A percentile compares a stretch with the other conserved stretches of the same genome.
Evolutionary conservation across 495 filamentous ascomycete genomes (phyloP).

Genomic region (Penicillium chermesinum): DNA sequence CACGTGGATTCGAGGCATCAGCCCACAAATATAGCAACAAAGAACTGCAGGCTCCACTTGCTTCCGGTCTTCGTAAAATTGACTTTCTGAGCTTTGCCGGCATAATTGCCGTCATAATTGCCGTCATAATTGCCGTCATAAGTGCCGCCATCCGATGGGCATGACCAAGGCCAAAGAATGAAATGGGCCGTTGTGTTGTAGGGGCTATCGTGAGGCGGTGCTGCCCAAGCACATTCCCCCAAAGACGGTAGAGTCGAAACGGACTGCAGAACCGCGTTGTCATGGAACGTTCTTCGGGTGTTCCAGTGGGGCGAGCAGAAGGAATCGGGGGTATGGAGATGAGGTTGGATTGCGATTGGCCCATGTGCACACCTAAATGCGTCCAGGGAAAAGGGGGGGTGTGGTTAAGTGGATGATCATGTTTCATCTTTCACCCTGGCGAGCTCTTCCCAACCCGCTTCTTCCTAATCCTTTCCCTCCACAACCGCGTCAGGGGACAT

Average conservation of each 20-base stretch:
- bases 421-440: constrained; percentile 18
- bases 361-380: too few species aligned
- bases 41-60: neutral
- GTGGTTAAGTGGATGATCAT: constrained; percentile 17
- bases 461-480: constrained; percentile 1
- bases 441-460: constrained; percentile 28
- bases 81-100: too few species aligned
- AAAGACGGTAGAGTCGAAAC: neutral
- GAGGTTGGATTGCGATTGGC: too few species aligned
- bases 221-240: neutral
- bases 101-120: too few species aligned
- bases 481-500: neutral
- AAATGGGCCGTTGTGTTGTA: too few species aligned
- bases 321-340: neutral
- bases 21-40: neutral
- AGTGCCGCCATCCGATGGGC: too few species aligned
- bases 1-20: neutral
- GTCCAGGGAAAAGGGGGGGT: too few species aligned
- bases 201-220: neutral
- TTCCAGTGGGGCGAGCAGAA: constrained; percentile 20
- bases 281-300: constrained; percentile 18
- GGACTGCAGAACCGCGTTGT: neutral
- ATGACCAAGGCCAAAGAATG: too few species aligned
- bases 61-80: too few species aligned
- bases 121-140: too few species aligned